Evolutionary conservation across 83 land plant species (phyloP).

Genomic region (Diphasiastrum complanatum): DNA sequence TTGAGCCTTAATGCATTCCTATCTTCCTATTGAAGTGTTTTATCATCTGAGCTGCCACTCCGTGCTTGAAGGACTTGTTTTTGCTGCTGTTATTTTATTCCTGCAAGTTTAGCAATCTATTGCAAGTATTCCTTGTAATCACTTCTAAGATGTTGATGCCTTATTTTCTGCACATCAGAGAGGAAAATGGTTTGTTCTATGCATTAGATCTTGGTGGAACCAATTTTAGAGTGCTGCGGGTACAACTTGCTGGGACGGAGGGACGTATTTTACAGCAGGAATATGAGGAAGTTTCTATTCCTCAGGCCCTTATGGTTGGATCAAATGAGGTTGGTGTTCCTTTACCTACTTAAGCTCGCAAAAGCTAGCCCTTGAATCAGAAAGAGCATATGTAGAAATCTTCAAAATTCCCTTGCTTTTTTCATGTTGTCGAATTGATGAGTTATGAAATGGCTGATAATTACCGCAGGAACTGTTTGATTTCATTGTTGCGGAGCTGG

Average conservation of each 20-base stretch:
- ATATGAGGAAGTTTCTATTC: constrained; percentile 8
- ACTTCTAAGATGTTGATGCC: too few species aligned
- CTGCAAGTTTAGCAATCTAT: too few species aligned
- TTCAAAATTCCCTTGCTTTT: not conserved
- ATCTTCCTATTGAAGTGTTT: too few species aligned
- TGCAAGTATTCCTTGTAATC: too few species aligned
- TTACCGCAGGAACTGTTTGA: not conserved
- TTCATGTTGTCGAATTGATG: not conserved
- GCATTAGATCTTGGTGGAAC: constrained; percentile 10
- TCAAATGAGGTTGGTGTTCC: constrained; percentile 5
- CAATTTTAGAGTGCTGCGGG: constrained; percentile 9
- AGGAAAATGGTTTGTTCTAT: constrained; percentile 9
- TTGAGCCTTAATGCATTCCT: too few species aligned
- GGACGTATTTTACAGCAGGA: not conserved
- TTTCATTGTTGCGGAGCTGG: not conserved
- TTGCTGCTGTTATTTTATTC: too few species aligned
- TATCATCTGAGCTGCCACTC: too few species aligned
- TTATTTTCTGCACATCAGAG: not conserved
- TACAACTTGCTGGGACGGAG: constrained; percentile 7
- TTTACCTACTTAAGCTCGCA: too few species aligned
- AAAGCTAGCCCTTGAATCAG: too few species aligned
- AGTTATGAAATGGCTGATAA: not conserved
- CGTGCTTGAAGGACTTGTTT: too few species aligned
- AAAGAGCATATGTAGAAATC: too few species aligned
- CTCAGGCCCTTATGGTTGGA: constrained; percentile 9